These are phyloP conservation scores for Persicaria tinctoria DNA, from an alignment of 148 eudicot genomes.

Conservation along the genomic window DNA sequence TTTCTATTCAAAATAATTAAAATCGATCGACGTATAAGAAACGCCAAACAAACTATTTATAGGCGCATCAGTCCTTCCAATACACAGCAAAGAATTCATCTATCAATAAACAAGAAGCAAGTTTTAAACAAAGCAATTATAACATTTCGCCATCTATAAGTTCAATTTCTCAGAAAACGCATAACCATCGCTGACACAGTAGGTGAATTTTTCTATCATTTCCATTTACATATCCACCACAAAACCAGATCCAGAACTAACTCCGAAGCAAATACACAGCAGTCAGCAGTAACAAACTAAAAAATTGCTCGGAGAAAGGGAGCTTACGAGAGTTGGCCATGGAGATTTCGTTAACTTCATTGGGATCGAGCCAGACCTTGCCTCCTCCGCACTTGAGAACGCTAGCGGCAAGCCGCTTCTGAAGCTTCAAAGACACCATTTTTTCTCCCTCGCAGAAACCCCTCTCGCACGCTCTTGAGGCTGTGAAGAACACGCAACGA, in stretches of 20 bases:
- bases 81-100: not conserved
- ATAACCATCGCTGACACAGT: no score
- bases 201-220: no score
- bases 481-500: not conserved
- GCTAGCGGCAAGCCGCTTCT: slow-evolving; percentile 71
- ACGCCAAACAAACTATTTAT: not conserved
- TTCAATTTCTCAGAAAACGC: no score
- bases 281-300: not conserved
- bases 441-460: slow-evolving; percentile 19
- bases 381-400: slow-evolving; percentile 74
- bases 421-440: slow-evolving; percentile 76
- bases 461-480: not conserved
- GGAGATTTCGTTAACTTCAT: slow-evolving; percentile 76
- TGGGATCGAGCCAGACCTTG: slow-evolving; percentile 82
- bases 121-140: no score
- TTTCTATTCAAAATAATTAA: not conserved
- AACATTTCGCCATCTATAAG: no score
- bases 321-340: slow-evolving; percentile 79
- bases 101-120: not conserved
- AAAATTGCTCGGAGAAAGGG: not conserved
- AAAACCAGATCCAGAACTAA: not conserved
- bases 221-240: not conserved
- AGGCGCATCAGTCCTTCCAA: not conserved
- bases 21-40: not conserved
- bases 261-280: not conserved